Evolutionary conservation across 345 rosid genomes (phyloP), one percentile per base, ranked within the genome.

Genomic region (Trapa incisa): DNA sequence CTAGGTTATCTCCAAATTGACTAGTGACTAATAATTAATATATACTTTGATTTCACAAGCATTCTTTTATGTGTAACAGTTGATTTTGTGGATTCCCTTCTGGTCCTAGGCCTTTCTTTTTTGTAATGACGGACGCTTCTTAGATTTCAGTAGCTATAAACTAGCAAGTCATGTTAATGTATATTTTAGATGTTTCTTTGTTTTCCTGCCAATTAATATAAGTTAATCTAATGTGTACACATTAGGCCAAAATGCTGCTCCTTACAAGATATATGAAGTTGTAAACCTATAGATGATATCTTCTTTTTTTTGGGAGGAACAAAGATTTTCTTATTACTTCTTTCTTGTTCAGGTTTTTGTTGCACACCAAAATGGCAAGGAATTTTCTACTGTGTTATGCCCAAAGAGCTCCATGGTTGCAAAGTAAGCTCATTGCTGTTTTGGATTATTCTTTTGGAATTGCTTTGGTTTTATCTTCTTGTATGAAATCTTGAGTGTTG

Each of bases 301-400:
- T 11, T 58, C 12, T 58, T 10, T 22, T 22, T 2, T 33, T 2
- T 29, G 37, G 13, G 43, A 41, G 43, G 6, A 54, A 54, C 14
- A 58, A 33, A 33, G 33, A 35, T 58, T 58, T 35, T 35, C n/a
- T 1, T n/a, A 10, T 17, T 1, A 39, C 60, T 22, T 22, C 29
- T 45, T 42, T 38, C n/a, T 70, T 47, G 41, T 57, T 43, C 80
- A 94, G 99, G 89, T 79, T 50, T 89, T 91, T 70, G 85, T 89
- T 85, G 81, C 96, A 41, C 92, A 97, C 54, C 79, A 89, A 33
- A 78, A 79, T 41, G 87, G 86, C 36, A 57, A 83, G 67, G 86
- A 83, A 71, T 78, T 83, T 75, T 87, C 97, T 14, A 86, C 83
- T 29, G 99, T 94, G 42, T 72, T 94, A 38, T 87, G 95, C 71